Evolutionary conservation across 495 filamentous ascomycete genomes (phyloP).

Genomic region (Alectoria sarmentosa): DNA sequence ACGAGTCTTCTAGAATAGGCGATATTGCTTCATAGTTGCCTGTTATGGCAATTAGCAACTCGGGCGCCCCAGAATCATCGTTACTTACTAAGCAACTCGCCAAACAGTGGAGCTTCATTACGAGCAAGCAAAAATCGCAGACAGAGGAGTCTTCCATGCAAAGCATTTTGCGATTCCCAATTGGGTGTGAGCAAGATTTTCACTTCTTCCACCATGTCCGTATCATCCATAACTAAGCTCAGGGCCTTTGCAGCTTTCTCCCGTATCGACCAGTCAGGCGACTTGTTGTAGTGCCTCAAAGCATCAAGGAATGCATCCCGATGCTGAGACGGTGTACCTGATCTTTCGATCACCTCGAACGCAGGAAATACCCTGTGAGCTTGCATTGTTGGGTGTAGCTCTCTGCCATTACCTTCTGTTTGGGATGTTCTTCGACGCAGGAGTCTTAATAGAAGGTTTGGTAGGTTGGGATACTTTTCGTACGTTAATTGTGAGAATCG

Average conservation of each 20-base stretch:
- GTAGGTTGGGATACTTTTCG: constrained; percentile 63
- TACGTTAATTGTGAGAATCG: constrained; percentile 32
- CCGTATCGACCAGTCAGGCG: constrained; percentile 76
- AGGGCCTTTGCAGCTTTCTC: constrained; percentile 83
- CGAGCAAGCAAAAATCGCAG: constrained; percentile 40
- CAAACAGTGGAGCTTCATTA: constrained; percentile 26
- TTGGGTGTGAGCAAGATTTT: constrained; percentile 38
- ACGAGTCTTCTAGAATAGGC: constrained; percentile 27
- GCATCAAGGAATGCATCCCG: constrained; percentile 36
- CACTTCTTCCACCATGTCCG: constrained; percentile 45
- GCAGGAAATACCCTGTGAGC: constrained; percentile 58
- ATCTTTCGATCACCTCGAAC: constrained; percentile 65
- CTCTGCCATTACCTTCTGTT: not conserved
- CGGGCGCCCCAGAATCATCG: not conserved
- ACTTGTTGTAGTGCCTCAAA: constrained; percentile 55
- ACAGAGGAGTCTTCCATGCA: constrained; percentile 57
- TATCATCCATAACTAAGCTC: constrained; percentile 52
- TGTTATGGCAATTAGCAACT: constrained; percentile 20
- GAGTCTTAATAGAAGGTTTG: constrained; percentile 59
- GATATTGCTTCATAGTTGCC: constrained; percentile 31
- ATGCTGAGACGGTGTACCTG: constrained; percentile 35
- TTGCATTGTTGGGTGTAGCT: constrained; percentile 1
- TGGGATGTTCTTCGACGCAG: constrained; percentile 33
- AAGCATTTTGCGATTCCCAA: constrained; percentile 44
- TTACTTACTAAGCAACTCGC: constrained; percentile 35